Evolutionary conservation across 2,329 filamentous ascomycete species (phyloP).

Genomic region (Pleoardoris graminearum): DNA sequence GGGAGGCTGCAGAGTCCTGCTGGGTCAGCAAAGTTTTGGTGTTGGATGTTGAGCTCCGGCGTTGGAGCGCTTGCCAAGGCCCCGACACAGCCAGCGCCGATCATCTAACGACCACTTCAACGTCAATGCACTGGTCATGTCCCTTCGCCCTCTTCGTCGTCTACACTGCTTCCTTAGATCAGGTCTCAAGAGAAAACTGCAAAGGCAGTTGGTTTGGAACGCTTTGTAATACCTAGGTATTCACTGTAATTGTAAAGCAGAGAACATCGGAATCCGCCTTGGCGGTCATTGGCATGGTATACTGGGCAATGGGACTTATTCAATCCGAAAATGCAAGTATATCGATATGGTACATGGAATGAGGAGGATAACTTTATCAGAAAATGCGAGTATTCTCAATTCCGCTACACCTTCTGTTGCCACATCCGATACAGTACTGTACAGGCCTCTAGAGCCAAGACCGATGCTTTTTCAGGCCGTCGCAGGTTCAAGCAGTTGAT

Average conservation of each 20-base stretch:
- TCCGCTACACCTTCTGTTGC: not conserved
- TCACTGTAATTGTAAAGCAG: too few relatives aligned
- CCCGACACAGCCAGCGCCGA: not conserved
- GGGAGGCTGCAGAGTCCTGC: constrained; percentile 21
- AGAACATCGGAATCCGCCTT: not conserved
- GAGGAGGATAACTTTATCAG: too few relatives aligned
- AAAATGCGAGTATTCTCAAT: not conserved
- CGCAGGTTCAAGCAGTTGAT: constrained; percentile 32
- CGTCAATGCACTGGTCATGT: too few relatives aligned
- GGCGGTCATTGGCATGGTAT: too few relatives aligned
- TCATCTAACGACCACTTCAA: not conserved
- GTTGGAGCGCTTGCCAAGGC: not conserved
- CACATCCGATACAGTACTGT: constrained; percentile 3
- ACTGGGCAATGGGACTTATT: too few relatives aligned
- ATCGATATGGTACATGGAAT: too few relatives aligned
- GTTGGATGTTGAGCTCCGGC: constrained; percentile 13
- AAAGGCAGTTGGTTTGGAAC: not conserved
- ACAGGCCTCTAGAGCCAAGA: not conserved
- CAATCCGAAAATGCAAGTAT: too few relatives aligned
- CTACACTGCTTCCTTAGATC: too few relatives aligned
- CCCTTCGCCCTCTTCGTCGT: too few relatives aligned
- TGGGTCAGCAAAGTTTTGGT: constrained; percentile 27
- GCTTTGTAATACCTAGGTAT: not conserved
- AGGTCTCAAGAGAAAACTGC: too few relatives aligned
- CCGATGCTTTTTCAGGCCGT: not conserved